Base-by-base conservation (phyloP, 352 stramenopile genomes). In the Phytophthora kernoviae region DNA sequence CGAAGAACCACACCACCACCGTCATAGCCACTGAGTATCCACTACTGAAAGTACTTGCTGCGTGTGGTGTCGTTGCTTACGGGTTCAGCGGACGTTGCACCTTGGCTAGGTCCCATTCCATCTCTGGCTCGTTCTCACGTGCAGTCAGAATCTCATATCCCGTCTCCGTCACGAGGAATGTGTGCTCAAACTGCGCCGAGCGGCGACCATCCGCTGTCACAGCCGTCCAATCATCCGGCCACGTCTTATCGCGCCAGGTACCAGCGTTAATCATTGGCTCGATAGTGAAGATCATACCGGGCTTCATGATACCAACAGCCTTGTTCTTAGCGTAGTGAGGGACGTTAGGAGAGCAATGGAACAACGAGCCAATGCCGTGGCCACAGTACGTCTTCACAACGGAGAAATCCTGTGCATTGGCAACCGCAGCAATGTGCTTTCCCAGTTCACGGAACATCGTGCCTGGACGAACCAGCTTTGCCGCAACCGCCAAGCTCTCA, bases 191-290 rank as follows among this genome's bases (percentile, higher is more conserved):
- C 79, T 99, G 98, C 10, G 97, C 96, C 49, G 91, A 98, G 18
- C 95, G 87, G 54, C 90, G 84, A 26, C 97, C 97, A 79, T 99
- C 97, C 8, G 75, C 84, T 5, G 98, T 99, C 12, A 98, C 94
- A 11, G 90, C 92, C 21, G 97, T 99, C 98, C 98, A 99, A 62
- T 99, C 96, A 70, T 99, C 98, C 15, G 91, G 92, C 97, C 97
- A 99, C 5, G 90, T 98, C 66, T 84, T 66, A 64, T 93, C 87
- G 90, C 94, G 68, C 90, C 85, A 91, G 57, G 78, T 77, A 18
- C 81, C 97, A n/a, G 98, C 74, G 77, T 99, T 99, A 67, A 99
- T 99, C 98, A 99, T 99, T 8, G 97, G 98, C 69, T 99, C 98
- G 53, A 99, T 98, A 0, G 98, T 99, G 76, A 99, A 99, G 40